These are phyloP conservation scores for Albatrellus ellisii DNA, from an alignment of 768 basidiomycete species.

Conservation along the genomic window DNA sequence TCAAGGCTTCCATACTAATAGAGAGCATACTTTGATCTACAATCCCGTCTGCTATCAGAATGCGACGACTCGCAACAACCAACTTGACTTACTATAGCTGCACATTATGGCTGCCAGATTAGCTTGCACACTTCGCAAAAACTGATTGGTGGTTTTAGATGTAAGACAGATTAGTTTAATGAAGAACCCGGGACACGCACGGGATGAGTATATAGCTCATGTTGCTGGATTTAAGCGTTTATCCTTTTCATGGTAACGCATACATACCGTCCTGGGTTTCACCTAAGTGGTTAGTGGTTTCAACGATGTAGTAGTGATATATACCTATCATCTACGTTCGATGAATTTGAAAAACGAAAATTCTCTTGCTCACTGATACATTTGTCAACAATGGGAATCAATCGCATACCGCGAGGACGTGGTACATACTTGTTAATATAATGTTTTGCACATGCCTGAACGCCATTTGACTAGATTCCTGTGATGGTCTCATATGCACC, in stretches of 20 bases:
- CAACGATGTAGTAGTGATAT: neutral
- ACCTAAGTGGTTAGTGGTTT: neutral
- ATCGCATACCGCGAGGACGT: neutral
- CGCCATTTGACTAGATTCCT: conserved; percentile 21
- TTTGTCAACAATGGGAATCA: neutral
- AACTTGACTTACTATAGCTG: conserved; percentile 14
- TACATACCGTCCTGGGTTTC: conserved; percentile 11
- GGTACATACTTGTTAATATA: conserved; percentile 10
- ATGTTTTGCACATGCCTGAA: conserved; percentile 17
- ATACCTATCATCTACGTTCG: conserved; percentile 16
- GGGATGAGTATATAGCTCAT: conserved; percentile 14
- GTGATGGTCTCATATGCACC: conserved; percentile 20
- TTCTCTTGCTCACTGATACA: conserved; percentile 14
- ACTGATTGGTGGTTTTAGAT: conserved; percentile 2
- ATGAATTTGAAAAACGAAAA: conserved; percentile 12
- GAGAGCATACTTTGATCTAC: conserved; percentile 11
- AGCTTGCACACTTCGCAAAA: conserved; percentile 15
- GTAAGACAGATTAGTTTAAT: neutral
- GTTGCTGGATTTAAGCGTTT: conserved; percentile 8
- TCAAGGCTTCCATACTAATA: neutral
- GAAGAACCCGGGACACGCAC: conserved; percentile 3
- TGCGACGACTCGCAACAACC: neutral
- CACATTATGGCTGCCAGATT: conserved; percentile 17
- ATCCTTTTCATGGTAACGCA: neutral
- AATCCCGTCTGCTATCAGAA: neutral